Base-by-base conservation (phyloP, 1,284 basidiomycete genomes). In the Ceratobasidium sp. region DNA sequence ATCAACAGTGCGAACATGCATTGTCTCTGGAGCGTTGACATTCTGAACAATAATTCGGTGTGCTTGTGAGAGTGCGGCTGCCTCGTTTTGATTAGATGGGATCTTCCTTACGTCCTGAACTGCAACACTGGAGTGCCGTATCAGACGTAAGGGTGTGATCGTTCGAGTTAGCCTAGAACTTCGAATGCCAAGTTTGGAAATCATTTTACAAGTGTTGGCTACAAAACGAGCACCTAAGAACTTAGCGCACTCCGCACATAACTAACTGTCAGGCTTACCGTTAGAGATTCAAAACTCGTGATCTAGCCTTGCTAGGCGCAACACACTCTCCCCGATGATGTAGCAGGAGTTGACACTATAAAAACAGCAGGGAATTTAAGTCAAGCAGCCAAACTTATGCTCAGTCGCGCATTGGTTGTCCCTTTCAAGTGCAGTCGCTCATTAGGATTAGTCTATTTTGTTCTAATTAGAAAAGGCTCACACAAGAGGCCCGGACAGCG, bases 1-100 rank as follows among this genome's bases (percentile, higher is more conserved):
- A 83, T 95, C 93, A 12, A 82, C 64, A 3, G 40, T 28, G 13
- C 67, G 46, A 52, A 46, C 26, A 46, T 6, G 44, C 44, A 6
- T n/a, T n/a, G n/a, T n/a, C 56, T 33, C 56, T 17, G 56, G 56
- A 59, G 56, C 23, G 56, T 59, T 33, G 17, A 28, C 56, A 59
- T 59, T 59, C 17, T 28, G 13, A 13, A 50, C 40, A 46, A 54
- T 17, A 15, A 54, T 40, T 62, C 64, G 59, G 9, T 71, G 73
- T 38, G 73, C 73, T 10, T 65, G 73, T 7, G 73, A 28, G 46
- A 65, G 48, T 64, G 73, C 74, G 17, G 62, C 42, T 7, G 42
- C 20, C 33, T 62, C 59, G 20, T 48, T 17, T 67, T 26, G 65
- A 13, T 12, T 48, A 33, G 65, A 15, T n/a, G 65, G 42, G n/a